These are phyloP conservation scores for Giardia muris DNA, from an alignment of 208 protist genomes.

Conservation along the genomic window DNA sequence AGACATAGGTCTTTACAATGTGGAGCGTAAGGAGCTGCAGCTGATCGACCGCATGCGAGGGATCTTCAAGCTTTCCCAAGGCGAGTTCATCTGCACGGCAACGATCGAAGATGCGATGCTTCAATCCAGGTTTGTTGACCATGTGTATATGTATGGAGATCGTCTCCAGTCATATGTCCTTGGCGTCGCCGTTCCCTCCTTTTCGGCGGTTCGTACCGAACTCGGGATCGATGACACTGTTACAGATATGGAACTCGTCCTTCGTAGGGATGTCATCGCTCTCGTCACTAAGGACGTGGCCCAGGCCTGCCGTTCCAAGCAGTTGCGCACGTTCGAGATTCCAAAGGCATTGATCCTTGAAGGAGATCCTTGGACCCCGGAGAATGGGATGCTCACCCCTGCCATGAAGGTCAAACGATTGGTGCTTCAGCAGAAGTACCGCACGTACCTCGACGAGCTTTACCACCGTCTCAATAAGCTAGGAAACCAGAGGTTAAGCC, in stretches of 20 bases:
- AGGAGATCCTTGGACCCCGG: slow-evolving; percentile 7
- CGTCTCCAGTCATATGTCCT: slow-evolving; percentile 15
- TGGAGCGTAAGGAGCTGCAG: background rate
- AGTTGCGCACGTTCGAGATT: slow-evolving; percentile 5
- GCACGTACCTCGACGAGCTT: background rate
- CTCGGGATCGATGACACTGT: background rate
- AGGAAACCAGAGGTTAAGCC: background rate
- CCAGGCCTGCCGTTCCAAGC: background rate
- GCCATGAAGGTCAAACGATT: slow-evolving; percentile 31
- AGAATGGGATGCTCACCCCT: slow-evolving; percentile 27
- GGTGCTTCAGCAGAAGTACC: slow-evolving; percentile 1
- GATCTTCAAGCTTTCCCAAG: slow-evolving; percentile 40
- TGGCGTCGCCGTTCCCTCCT: slow-evolving; percentile 25
- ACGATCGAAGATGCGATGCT: slow-evolving; percentile 22
- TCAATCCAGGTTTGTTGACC: background rate
- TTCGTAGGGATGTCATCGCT: background rate
- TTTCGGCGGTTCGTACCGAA: background rate
- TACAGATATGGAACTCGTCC: background rate
- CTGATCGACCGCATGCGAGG: slow-evolving; percentile 33
- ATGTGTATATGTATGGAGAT: slow-evolving; percentile 19
- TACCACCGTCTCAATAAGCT: background rate
- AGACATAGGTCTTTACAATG: slow-evolving; percentile 7
- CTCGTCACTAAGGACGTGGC: background rate
- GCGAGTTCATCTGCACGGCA: slow-evolving; percentile 33
- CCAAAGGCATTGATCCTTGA: slow-evolving; percentile 16